A percentile compares a stretch with the other conserved stretches of the same genome.
These are phyloP conservation scores for Wickerhamiella vanderwaltii DNA, from an alignment of 805 yeast species.

Conservation along the genomic window DNA sequence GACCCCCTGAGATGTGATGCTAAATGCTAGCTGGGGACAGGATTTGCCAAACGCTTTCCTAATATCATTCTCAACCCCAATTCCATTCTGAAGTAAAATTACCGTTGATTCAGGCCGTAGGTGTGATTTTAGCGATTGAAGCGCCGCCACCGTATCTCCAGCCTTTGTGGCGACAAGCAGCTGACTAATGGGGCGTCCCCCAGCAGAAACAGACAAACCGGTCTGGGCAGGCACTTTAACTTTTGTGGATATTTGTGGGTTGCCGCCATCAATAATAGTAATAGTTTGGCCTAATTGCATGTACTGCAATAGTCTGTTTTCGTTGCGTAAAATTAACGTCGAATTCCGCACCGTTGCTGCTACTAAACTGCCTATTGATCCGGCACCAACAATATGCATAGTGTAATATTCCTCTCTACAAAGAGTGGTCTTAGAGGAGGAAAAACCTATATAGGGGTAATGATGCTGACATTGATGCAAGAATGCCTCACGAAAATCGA, in stretches of 20 bases:
- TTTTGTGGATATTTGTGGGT: slow-evolving; percentile 10
- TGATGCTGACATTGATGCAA: slow-evolving; percentile 10
- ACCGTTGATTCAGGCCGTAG: slow-evolving; percentile 43
- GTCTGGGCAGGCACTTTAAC: too few relatives aligned
- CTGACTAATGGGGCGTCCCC: slow-evolving; percentile 33
- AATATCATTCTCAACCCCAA: slow-evolving; percentile 55
- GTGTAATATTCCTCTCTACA: too few relatives aligned
- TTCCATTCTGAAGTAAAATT: slow-evolving; percentile 70
- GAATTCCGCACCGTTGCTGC: slow-evolving; percentile 16
- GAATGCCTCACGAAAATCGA: slow-evolving; percentile 7
- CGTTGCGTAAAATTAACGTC: slow-evolving; percentile 34
- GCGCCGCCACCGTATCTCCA: slow-evolving; percentile 54
- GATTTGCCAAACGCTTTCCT: slow-evolving; percentile 36
- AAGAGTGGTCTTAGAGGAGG: too few relatives aligned
- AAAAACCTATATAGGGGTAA: too few relatives aligned
- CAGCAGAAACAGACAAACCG: slow-evolving; percentile 16
- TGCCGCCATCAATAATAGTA: not conserved
- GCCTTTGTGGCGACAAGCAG: slow-evolving; percentile 73
- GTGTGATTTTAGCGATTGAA: slow-evolving; percentile 40
- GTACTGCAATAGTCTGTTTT: slow-evolving; percentile 34
- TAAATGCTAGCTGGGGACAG: slow-evolving; percentile 52
- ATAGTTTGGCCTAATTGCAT: slow-evolving; percentile 18
- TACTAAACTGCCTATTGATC: slow-evolving; percentile 38
- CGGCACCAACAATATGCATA: slow-evolving; percentile 38
- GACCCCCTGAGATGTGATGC: slow-evolving; percentile 77